These are phyloP conservation scores for Globisporangium spiculum DNA, from an alignment of 352 stramenopile genomes.

Conservation along the genomic window DNA sequence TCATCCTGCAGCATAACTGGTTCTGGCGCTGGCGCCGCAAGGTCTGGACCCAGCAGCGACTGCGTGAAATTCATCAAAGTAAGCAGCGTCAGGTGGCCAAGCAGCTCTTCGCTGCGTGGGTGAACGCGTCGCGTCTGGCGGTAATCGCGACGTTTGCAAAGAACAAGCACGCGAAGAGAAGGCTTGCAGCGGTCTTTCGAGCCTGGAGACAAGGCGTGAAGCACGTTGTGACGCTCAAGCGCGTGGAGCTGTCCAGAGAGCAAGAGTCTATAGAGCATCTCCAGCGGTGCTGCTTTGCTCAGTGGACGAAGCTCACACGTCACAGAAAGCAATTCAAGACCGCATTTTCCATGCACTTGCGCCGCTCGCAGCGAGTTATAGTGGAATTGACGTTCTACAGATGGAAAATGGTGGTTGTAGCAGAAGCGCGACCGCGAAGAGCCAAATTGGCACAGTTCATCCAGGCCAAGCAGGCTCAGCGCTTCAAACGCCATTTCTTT, in stretches of 20 bases:
- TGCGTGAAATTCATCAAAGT: constrained; percentile 26
- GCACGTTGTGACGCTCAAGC: neutral
- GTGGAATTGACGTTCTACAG: constrained; percentile 34
- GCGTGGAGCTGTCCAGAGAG: neutral
- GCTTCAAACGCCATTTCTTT: constrained; percentile 14
- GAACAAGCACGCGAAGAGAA: constrained; percentile 23
- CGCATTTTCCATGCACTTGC: constrained; percentile 22
- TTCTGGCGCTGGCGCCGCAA: constrained; percentile 63
- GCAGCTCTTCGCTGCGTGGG: constrained; percentile 49
- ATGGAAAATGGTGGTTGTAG: constrained; percentile 53
- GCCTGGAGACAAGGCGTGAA: constrained; percentile 35
- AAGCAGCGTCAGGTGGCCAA: constrained; percentile 24
- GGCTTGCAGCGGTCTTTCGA: constrained; percentile 27
- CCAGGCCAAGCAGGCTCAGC: constrained; percentile 4
- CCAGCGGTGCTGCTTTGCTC: constrained; percentile 10
- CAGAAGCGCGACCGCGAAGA: constrained; percentile 30
- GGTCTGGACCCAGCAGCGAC: constrained; percentile 48
- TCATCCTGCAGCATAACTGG: constrained; percentile 54
- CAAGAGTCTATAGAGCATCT: neutral
- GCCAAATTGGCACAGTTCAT: constrained; percentile 18
- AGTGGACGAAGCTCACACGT: constrained; percentile 6
- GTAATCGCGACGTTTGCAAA: constrained; percentile 43
- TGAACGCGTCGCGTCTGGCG: constrained; percentile 48
- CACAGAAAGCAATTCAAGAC: constrained; percentile 15
- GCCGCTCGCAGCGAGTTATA: constrained; percentile 17